Conservation (phyloP, 225 moss, liverwort and hornwort genomes). For the Marchantia polymorpha region DNA sequence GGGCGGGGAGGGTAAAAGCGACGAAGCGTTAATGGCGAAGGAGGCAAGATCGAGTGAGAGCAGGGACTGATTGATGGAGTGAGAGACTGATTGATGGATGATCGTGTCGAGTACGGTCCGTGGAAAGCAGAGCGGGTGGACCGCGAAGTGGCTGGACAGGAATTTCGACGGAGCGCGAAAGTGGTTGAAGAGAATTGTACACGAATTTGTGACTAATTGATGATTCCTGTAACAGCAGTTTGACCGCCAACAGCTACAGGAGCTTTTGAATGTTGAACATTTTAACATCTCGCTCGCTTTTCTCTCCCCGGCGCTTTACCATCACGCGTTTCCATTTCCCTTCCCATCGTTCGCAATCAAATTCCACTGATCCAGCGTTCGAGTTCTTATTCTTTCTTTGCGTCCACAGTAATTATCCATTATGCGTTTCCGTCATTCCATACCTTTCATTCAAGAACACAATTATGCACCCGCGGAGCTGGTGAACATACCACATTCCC, state of each 20-base stretch:
- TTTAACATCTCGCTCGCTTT: conserved; percentile 2
- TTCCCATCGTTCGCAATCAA: background rate
- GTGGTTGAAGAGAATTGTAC: background rate
- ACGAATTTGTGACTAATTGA: background rate
- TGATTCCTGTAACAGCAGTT: conserved; percentile 4
- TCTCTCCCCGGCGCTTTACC: conserved; percentile 5
- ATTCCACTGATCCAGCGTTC: background rate
- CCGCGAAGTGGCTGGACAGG: conserved; percentile 10
- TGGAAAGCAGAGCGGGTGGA: background rate
- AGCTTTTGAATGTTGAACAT: conserved; percentile 8
- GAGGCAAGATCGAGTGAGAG: too few species aligned
- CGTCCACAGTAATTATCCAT: conserved; percentile 5
- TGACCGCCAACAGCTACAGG: conserved; percentile 3
- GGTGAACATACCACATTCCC: background rate
- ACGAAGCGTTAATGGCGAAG: too few species aligned
- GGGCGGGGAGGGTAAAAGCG: too few species aligned
- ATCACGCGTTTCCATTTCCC: conserved; percentile 17
- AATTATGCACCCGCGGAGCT: conserved; percentile 1
- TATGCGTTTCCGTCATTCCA: background rate
- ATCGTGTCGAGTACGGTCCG: conserved; percentile 15
- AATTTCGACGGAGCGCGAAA: background rate
- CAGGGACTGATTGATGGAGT: background rate
- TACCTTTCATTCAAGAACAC: background rate
- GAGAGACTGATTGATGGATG: background rate
- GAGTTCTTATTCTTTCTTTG: background rate